phyloP scores from a whole-genome alignment of 2,329 filamentous ascomycete species.

The Ascochyta pisi region DNA sequence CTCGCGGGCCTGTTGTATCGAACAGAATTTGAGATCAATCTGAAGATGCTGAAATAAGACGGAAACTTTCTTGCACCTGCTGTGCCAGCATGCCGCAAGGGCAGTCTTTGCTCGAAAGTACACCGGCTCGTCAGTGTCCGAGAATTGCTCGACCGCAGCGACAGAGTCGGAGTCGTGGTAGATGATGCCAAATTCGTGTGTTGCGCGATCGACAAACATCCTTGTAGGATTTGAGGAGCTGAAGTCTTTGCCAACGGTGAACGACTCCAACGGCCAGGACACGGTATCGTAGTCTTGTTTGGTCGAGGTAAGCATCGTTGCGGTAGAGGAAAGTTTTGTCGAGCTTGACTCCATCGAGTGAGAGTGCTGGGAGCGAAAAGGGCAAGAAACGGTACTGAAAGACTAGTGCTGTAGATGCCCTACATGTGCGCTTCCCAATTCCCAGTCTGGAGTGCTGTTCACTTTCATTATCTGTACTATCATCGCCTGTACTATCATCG shows the following conservation, averaged over 20 bases:
- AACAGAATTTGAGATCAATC: constrained; percentile 24
- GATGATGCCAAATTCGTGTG: constrained; percentile 27
- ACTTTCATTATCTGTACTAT: neutral
- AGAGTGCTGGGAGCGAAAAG: no score
- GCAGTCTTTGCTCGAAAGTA: constrained; percentile 23
- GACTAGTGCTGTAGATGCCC: no score
- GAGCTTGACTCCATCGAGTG: no score
- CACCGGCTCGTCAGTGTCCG: constrained; percentile 19
- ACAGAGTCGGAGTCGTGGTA: neutral
- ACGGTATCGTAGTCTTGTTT: neutral
- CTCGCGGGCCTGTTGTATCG: neutral
- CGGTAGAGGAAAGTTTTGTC: neutral
- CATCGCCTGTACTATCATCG: neutral
- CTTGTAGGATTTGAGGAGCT: neutral
- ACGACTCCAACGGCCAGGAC: constrained; percentile 20
- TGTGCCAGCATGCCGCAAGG: constrained; percentile 21
- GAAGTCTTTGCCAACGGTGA: constrained; percentile 18
- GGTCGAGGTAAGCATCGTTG: neutral
- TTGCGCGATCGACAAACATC: constrained; percentile 24
- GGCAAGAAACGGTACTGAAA: neutral
- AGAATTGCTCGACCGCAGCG: constrained; percentile 1
- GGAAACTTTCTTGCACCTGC: constrained; percentile 23
- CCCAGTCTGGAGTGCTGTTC: neutral
- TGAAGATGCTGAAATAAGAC: constrained; percentile 24
- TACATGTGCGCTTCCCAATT: neutral